These are phyloP conservation scores for Thelonectria discophora DNA, from an alignment of 2,329 filamentous ascomycete species.

Conservation along the genomic window DNA sequence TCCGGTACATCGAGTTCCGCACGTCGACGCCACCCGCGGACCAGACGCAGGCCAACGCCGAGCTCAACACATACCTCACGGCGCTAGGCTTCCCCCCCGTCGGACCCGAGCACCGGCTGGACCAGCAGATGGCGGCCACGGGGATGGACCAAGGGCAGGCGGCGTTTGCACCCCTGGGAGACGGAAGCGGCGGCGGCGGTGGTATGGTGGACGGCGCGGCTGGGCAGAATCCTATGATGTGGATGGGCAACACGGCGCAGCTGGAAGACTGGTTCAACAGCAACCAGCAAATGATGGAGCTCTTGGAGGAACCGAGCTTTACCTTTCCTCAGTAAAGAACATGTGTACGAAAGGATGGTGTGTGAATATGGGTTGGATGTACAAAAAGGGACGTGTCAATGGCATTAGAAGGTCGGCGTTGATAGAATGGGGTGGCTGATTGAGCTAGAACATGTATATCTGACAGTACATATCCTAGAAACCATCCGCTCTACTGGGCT, in stretches of 20 bases:
- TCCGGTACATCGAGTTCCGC: slow-evolving; percentile 66
- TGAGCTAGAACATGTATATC: no score
- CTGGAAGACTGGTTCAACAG: slow-evolving; percentile 52
- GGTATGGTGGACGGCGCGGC: slow-evolving; percentile 23
- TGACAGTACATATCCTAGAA: no score
- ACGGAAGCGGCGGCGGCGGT: slow-evolving; percentile 20
- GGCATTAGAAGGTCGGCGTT: not conserved
- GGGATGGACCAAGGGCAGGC: slow-evolving; percentile 15
- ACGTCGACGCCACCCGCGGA: slow-evolving; percentile 39
- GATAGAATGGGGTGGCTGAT: not conserved
- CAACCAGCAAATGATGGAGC: slow-evolving; percentile 50
- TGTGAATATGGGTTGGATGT: not conserved
- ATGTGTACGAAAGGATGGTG: not conserved
- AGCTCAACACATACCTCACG: slow-evolving; percentile 49
- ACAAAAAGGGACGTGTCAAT: not conserved
- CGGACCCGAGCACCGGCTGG: slow-evolving; percentile 27
- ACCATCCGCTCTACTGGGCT: no score
- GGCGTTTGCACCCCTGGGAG: slow-evolving; percentile 24
- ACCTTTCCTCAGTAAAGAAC: slow-evolving; percentile 32
- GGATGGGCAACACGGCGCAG: slow-evolving; percentile 50
- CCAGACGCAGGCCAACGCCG: slow-evolving; percentile 46
- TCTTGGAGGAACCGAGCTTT: slow-evolving; percentile 45
- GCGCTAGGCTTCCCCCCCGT: slow-evolving; percentile 56
- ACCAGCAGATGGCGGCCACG: slow-evolving; percentile 17
- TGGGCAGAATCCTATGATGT: slow-evolving; percentile 43